phyloP scores from a whole-genome alignment of 2,329 filamentous ascomycete species.

The Paramyrothecium sp. region DNA sequence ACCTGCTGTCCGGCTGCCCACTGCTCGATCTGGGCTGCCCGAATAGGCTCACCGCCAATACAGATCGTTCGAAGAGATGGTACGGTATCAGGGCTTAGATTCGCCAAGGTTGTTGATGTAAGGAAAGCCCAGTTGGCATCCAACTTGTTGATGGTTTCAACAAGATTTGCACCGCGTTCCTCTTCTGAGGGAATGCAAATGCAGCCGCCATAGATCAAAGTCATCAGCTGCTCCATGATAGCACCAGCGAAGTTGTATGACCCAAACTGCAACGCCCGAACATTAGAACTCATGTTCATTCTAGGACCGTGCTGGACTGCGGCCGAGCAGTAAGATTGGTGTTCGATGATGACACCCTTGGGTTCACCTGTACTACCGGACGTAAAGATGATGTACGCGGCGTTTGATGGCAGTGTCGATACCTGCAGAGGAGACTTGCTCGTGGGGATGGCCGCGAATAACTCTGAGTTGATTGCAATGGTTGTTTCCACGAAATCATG shows the following conservation, averaged over 20 bases:
- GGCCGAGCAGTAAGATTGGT: neutral
- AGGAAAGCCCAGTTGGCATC: slow-evolving; percentile 4
- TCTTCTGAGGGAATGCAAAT: slow-evolving; percentile 13
- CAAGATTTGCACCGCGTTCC: slow-evolving; percentile 7
- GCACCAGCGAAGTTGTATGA: slow-evolving; percentile 7
- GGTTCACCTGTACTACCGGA: slow-evolving; percentile 49
- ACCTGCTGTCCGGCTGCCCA: neutral
- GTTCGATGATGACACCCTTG: slow-evolving; percentile 38
- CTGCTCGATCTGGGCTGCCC: neutral
- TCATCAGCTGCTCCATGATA: slow-evolving; percentile 5
- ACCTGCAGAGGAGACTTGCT: neutral
- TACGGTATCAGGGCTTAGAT: slow-evolving; percentile 31
- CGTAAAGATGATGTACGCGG: slow-evolving; percentile 43
- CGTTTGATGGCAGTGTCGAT: neutral
- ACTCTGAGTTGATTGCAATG: neutral
- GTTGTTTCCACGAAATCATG: neutral
- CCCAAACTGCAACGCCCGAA: slow-evolving; percentile 8
- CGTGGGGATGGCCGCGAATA: neutral
- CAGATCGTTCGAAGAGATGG: neutral
- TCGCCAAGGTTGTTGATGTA: slow-evolving; percentile 9
- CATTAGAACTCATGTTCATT: neutral
- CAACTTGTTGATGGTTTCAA: slow-evolving; percentile 5
- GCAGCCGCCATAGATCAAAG: slow-evolving; percentile 8
- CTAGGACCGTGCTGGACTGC: neutral
- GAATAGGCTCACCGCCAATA: neutral